Base-by-base conservation (phyloP, 495 filamentous ascomycete species). In the Aspergillus sclerotioniger region DNA sequence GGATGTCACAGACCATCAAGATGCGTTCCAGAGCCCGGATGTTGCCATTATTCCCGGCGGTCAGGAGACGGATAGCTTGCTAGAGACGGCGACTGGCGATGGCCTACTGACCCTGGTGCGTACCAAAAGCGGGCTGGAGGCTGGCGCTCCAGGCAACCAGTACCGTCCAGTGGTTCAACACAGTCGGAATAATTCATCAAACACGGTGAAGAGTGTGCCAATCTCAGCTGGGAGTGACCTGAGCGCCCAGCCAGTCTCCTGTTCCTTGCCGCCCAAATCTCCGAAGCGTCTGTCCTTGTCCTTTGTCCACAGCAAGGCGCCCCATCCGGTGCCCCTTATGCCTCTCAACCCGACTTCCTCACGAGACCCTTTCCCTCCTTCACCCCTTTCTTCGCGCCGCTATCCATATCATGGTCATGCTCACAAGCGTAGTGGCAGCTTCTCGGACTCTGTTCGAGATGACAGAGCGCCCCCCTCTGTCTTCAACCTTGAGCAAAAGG, bases 401-500 rank as follows among this genome's bases (percentile, higher is more conserved):
- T 65, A 69, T 44, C 67, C 78, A 13, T 76, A 71, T 47, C 70
- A 80, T 55, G 66, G 74, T 16, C 76, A 84, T 66, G 70, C 76
- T 10, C 88, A 90, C 67, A 88, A 89, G 68, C 80, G 87, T 49
- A 88, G 86, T 61, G 87, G 84, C 15, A 90, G 87, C 67, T 90
- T 96, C 58, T 91, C 89, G 1, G 94, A 98, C 68, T 96, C 94
- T 3, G 77, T 93, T 55, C 81, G 92, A 66, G 92, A 96, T 67
- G 80, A 82, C 53, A 77, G 87, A 56, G 69, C 76, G 9, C 87
- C 89, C 4, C 66, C 84, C 62, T 81, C 69, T 62, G 74, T 62
- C 52, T 75, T 60, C 68, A 85, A 71, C 75, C 35, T 53, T 16
- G 65, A 67, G 9, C 51, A 63, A 17, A 54, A 62, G 70, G 58